Base-by-base conservation (phyloP, 176 grass and related monocot species). In the Hordeum vulgare region DNA sequence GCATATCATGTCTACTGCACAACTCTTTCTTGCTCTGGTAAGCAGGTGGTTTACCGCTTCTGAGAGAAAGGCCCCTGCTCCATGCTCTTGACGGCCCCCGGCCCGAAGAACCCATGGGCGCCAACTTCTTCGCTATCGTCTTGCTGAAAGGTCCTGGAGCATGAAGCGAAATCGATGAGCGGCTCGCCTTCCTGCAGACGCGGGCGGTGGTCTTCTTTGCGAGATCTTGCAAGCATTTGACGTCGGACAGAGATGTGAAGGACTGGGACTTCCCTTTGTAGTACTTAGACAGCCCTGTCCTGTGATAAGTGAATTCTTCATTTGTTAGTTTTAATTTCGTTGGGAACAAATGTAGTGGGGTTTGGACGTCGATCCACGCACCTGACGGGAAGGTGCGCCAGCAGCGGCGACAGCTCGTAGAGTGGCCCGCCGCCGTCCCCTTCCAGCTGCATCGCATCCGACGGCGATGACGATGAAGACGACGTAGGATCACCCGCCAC, bases 211-310 rank as follows among this genome's bases (percentile, higher is more conserved):
- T 82, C 78, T 84, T 91, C 79, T 95, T 95, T 2, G 68, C 64
- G 11, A 95, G 88, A 44, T 92, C 85, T 18, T 84, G 60, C 6
- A 88, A 36, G 56, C 83, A 83, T 77, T 11, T 86, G 60, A 83
- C 90, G 5, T 81, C 56, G 9, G 69, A 88, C 7, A 95, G 63
- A 9, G 87, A 86, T 40, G 82, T 61, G 90, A 90, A 95, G 5
- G 93, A 92, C 69, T 90, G 88, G 25, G 93, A 95, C 78, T 27
- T 92, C 31, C 90, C 88, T 14, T 79, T 36, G 82, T 90, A 95
- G 79, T 71, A 82, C 68, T 84, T 92, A 7, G 93, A 92, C 10
- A 95, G 65, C 47, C 93, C 88, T 86, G 85, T 88, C 49, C 93
- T 92, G 85, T 60, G 26, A 7, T 33, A 73, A 83, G 34, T 36